Evolutionary conservation across 1,284 basidiomycete genomes (phyloP).

Genomic region (Malassezia restricta): DNA sequence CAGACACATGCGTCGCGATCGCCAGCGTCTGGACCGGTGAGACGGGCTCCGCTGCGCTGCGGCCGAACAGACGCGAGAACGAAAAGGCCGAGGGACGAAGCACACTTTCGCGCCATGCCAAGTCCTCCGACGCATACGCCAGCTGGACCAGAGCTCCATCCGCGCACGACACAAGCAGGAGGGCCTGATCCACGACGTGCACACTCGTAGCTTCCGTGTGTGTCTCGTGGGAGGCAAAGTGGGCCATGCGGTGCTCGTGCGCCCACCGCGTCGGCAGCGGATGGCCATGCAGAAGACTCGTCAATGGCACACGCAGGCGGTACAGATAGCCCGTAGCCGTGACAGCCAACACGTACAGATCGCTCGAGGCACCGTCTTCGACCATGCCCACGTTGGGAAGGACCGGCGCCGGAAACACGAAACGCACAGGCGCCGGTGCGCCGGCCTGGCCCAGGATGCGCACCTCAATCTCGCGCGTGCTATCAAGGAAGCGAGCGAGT

Average conservation of each 20-base stretch:
- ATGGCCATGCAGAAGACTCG: conserved; percentile 20
- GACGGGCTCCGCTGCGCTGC: conserved; percentile 18
- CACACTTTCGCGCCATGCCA: conserved; percentile 25
- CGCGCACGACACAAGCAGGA: conserved; percentile 30
- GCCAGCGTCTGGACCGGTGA: conserved; percentile 23
- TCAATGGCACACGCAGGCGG: conserved; percentile 22
- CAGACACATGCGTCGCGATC: conserved; percentile 23
- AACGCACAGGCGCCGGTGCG: conserved; percentile 10
- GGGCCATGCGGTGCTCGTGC: conserved; percentile 22
- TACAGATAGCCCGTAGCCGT: conserved; percentile 27
- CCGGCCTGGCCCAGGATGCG: conserved; percentile 3
- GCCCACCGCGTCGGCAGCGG: conserved; percentile 21
- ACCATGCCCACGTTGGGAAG: conserved; percentile 24
- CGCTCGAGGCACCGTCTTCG: conserved; percentile 18
- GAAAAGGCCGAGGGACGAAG: conserved; percentile 33
- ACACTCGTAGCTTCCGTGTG: conserved; percentile 18
- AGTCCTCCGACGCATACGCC: conserved; percentile 9
- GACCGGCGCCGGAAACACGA: conserved; percentile 30
- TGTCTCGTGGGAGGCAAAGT: conserved; percentile 12
- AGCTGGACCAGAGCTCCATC: conserved; percentile 36
- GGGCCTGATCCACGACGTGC: conserved; percentile 23
- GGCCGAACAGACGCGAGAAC: conserved; percentile 33
- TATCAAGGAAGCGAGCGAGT: conserved; percentile 23
- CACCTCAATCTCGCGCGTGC: conserved; percentile 24
- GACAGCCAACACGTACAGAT: conserved; percentile 25